These are phyloP conservation scores for Hypoxylon trugodes DNA, from an alignment of 495 filamentous ascomycete species.

Conservation along the genomic window DNA sequence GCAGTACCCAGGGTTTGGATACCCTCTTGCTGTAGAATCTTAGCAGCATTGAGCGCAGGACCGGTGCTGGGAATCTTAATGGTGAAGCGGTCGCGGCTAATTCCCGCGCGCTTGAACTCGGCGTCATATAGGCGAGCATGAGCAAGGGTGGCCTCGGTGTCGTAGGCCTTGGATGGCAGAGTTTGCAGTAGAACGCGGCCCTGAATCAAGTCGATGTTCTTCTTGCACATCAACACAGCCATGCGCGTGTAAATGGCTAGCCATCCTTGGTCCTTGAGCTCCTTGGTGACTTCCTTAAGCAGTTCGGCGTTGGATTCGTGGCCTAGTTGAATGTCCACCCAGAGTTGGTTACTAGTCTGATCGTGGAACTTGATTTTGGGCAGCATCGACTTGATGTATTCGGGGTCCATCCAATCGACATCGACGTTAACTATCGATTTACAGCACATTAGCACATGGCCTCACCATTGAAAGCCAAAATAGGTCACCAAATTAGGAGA, in stretches of 20 bases:
- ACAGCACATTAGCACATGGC: constrained; percentile 11
- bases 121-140: constrained; percentile 52
- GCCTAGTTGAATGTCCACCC: constrained; percentile 50
- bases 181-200: constrained; percentile 53
- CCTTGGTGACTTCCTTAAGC: constrained; percentile 44
- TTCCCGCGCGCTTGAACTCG: constrained; percentile 50
- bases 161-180: constrained; percentile 50
- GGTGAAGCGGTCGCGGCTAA: constrained; percentile 48
- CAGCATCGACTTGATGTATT: constrained; percentile 53
- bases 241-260: constrained; percentile 52
- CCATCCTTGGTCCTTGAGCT: constrained; percentile 54
- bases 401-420: constrained; percentile 55
- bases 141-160: constrained; percentile 46
- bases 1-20: constrained; percentile 41
- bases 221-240: constrained; percentile 54
- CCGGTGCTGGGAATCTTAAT: constrained; percentile 45
- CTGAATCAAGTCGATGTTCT: constrained; percentile 51
- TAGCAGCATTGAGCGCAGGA: constrained; percentile 41
- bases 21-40: constrained; percentile 40
- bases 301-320: constrained; percentile 49
- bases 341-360: constrained; percentile 56
- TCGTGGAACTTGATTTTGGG: constrained; percentile 52
- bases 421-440: constrained; percentile 50
- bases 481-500: not conserved
- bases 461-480: constrained; percentile 2